Conservation (phyloP, 208 protist species). For the Crithidia bombi region DNA sequence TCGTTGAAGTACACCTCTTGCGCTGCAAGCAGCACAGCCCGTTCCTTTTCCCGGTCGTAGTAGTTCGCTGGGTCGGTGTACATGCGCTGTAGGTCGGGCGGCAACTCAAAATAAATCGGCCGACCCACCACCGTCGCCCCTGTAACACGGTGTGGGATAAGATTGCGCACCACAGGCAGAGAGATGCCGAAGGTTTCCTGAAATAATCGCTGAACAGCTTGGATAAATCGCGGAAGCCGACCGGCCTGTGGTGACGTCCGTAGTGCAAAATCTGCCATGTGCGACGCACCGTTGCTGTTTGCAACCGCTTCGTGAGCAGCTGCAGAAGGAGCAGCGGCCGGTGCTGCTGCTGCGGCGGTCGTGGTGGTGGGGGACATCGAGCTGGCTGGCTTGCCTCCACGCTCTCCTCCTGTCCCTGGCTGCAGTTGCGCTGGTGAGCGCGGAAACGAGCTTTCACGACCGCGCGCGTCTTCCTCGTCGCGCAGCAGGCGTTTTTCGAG, state of each 20-base stretch:
- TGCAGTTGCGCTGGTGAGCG: background rate
- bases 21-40: conserved; percentile 32
- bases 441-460: background rate
- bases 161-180: conserved; percentile 55
- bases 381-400: background rate
- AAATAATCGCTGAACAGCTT: conserved; percentile 39
- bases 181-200: conserved; percentile 60
- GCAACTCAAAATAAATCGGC: conserved; percentile 49
- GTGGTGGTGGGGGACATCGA: background rate
- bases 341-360: background rate
- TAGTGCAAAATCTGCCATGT: background rate
- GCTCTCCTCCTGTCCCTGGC: background rate
- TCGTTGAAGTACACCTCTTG: conserved; percentile 45
- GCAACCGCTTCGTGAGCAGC: background rate
- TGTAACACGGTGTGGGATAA: conserved; percentile 43
- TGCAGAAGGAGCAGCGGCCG: background rate
- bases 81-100: conserved; percentile 35
- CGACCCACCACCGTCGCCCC: conserved; percentile 56
- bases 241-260: background rate
- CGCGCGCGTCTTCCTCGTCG: conserved; percentile 12
- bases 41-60: conserved; percentile 40
- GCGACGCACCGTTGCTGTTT: background rate
- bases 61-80: conserved; percentile 32
- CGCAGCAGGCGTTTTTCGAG: conserved; percentile 14
- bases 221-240: conserved; percentile 14